These are phyloP conservation scores for Sordaria brevicollis DNA, from an alignment of 495 filamentous ascomycete genomes.

Conservation along the genomic window DNA sequence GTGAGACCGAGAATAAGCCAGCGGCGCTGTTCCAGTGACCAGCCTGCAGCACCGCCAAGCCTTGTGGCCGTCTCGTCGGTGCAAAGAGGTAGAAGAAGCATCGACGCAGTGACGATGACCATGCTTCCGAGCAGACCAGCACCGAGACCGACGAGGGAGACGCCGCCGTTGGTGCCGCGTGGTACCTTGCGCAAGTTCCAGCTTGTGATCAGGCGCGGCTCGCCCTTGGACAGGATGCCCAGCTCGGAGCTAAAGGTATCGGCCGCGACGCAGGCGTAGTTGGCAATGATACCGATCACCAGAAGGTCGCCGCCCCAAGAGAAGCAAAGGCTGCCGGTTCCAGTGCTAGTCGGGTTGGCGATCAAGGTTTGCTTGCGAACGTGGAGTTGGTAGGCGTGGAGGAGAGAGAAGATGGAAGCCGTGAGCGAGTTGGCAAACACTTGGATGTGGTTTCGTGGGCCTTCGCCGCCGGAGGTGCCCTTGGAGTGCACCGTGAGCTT, in stretches of 20 bases:
- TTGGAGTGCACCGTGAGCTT: slow-evolving; percentile 65
- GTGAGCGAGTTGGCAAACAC: slow-evolving; percentile 82
- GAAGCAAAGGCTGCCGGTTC: slow-evolving; percentile 34
- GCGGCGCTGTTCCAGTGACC: slow-evolving; percentile 38
- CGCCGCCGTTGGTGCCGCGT: slow-evolving; percentile 84
- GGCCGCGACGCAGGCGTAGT: slow-evolving; percentile 85
- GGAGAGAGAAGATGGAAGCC: slow-evolving; percentile 60
- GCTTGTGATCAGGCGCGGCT: slow-evolving; percentile 81
- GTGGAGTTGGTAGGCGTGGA: slow-evolving; percentile 58
- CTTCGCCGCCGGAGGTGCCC: slow-evolving; percentile 65
- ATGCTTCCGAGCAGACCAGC: slow-evolving; percentile 70
- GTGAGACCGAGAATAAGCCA: slow-evolving; percentile 51
- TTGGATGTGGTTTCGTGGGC: slow-evolving; percentile 73
- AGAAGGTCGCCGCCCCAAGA: slow-evolving; percentile 45
- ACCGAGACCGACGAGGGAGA: slow-evolving; percentile 59
- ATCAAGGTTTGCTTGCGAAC: slow-evolving; percentile 23
- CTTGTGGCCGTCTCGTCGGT: slow-evolving; percentile 18
- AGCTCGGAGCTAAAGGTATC: slow-evolving; percentile 96
- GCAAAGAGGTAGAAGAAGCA: slow-evolving; percentile 63
- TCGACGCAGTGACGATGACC: slow-evolving; percentile 55
- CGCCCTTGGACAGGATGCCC: slow-evolving; percentile 65
- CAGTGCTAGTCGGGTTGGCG: slow-evolving; percentile 1
- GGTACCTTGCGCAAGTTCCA: slow-evolving; percentile 65
- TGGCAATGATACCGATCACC: slow-evolving; percentile 48
- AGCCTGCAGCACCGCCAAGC: slow-evolving; percentile 29